Evolutionary conservation across 2,329 filamentous ascomycete genomes (phyloP).

Genomic region (Calonectria henricotiae): DNA sequence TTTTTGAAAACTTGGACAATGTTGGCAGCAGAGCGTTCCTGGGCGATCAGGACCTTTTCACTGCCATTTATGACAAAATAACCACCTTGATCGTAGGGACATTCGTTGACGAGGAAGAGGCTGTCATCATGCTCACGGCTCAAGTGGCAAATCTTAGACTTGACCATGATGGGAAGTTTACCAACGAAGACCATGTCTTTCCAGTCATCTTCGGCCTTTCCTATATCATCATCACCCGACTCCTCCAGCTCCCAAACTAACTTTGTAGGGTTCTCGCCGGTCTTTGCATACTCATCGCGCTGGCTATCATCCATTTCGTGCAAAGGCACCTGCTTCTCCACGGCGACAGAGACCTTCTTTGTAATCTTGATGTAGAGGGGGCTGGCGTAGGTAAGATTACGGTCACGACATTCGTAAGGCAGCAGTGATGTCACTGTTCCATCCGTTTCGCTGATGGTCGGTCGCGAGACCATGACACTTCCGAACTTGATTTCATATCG

Average conservation of each 20-base stretch:
- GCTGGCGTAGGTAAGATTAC: conserved; percentile 95
- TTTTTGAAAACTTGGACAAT: conserved; percentile 99
- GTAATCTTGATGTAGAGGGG: conserved; percentile 92
- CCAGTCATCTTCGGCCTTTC: conserved; percentile 69
- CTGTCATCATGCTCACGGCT: conserved; percentile 87
- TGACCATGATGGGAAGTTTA: conserved; percentile 97
- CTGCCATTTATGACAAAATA: conserved; percentile 99
- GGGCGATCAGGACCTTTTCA: conserved; percentile 98
- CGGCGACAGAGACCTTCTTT: conserved; percentile 87
- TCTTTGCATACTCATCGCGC: conserved; percentile 69
- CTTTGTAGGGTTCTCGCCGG: conserved; percentile 72
- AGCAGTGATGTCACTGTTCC: conserved; percentile 88
- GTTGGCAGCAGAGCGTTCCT: conserved; percentile 97
- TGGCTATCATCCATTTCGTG: conserved; percentile 80
- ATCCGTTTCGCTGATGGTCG: conserved; percentile 93
- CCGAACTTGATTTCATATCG: conserved; percentile 97
- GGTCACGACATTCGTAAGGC: conserved; percentile 94
- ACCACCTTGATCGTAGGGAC: conserved; percentile 97
- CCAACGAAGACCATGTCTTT: conserved; percentile 90
- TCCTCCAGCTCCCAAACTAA: conserved; percentile 76
- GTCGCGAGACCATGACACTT: conserved; percentile 88
- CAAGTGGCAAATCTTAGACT: conserved; percentile 95
- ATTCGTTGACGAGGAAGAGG: conserved; percentile 94
- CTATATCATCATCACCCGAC: conserved; percentile 67
- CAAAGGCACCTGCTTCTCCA: conserved; percentile 79